Conservation (phyloP, 176 grass and related monocot genomes). For the Rhipidocladum racemiflorum region DNA sequence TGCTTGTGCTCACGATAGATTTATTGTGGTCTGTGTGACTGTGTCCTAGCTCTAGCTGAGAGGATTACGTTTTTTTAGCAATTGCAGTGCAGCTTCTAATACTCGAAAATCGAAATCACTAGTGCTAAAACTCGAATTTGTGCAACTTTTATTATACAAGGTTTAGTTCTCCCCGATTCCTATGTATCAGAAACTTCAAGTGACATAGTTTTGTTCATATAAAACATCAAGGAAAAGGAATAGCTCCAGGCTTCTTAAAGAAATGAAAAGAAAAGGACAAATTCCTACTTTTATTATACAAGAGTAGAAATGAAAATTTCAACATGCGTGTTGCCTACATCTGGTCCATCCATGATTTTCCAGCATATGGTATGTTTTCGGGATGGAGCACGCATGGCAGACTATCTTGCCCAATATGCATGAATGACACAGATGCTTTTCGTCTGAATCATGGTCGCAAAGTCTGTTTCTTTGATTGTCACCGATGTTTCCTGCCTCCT, state of each 20-base stretch:
- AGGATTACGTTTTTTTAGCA: neutral
- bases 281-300: too few relatives aligned
- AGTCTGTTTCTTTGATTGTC: too few relatives aligned
- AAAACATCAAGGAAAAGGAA: neutral
- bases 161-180: neutral
- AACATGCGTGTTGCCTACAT: too few relatives aligned
- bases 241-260: neutral
- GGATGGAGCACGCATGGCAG: too few relatives aligned
- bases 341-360: too few relatives aligned
- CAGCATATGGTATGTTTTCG: too few relatives aligned
- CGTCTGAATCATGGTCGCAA: too few relatives aligned
- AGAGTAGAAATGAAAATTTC: too few relatives aligned
- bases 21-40: neutral
- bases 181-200: neutral
- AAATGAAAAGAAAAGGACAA: neutral
- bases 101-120: neutral
- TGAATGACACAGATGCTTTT: too few relatives aligned
- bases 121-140: neutral
- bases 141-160: neutral
- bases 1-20: neutral
- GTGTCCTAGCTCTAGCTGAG: neutral
- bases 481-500: too few relatives aligned
- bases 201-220: neutral
- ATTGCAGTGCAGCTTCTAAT: neutral
- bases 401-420: too few relatives aligned